Percentiles rank a stretch among this genome's conserved stretches.
Conservation (phyloP, 345 rosid genomes). For the Eucalyptus cladocalyx region DNA sequence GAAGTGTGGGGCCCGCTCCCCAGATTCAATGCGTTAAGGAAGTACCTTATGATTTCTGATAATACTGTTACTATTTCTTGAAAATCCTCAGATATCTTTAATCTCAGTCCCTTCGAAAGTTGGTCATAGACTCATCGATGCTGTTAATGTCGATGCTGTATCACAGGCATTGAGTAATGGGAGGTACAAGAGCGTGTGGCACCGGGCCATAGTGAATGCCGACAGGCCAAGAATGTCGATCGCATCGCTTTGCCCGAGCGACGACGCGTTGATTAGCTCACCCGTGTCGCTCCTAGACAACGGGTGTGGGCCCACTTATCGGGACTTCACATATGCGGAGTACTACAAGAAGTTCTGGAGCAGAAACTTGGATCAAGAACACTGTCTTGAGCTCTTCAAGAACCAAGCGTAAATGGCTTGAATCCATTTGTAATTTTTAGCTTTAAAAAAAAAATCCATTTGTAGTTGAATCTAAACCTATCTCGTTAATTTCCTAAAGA, state of each 20-base stretch:
- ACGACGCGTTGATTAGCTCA: slow-evolving; percentile 50
- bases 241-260: slow-evolving; percentile 58
- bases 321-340: slow-evolving; percentile 67
- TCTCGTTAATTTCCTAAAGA: too few species aligned
- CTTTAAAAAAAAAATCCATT: too few species aligned
- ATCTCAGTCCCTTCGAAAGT: not conserved
- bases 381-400: slow-evolving; percentile 70
- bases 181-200: slow-evolving; percentile 83
- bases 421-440: not conserved
- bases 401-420: not conserved
- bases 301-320: slow-evolving; percentile 34
- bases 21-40: not conserved
- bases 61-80: not conserved
- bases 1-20: not conserved
- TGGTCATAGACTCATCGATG: not conserved
- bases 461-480: too few species aligned
- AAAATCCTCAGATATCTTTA: not conserved
- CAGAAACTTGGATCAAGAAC: slow-evolving; percentile 70
- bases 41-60: not conserved
- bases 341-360: slow-evolving; percentile 91
- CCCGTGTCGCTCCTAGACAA: slow-evolving; percentile 24
- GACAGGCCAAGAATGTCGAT: slow-evolving; percentile 54
- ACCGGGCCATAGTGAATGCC: slow-evolving; percentile 51
- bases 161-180: slow-evolving; percentile 79
- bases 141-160: not conserved